These are phyloP conservation scores for Acer yangbiense DNA, from an alignment of 345 rosid genomes.

Conservation along the genomic window DNA sequence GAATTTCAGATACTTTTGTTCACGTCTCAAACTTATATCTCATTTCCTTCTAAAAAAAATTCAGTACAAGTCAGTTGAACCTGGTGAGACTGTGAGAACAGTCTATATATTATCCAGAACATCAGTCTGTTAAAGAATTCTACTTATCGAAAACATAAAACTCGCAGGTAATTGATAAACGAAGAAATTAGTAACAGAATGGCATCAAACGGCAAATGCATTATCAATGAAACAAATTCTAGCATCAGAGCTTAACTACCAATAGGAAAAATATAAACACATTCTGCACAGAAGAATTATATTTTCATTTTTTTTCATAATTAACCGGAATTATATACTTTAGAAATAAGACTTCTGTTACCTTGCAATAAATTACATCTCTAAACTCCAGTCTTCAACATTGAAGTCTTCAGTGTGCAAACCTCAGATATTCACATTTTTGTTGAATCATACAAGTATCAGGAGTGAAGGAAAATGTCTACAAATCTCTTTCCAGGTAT, in stretches of 20 bases:
- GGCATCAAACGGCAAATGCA: neutral
- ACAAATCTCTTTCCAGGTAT: constrained; percentile 26
- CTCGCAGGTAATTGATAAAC: neutral
- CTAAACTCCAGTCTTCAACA: constrained; percentile 29
- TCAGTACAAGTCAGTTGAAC: neutral
- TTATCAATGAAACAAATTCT: neutral
- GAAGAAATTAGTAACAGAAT: neutral
- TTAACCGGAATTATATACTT: constrained; percentile 30
- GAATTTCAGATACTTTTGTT: neutral
- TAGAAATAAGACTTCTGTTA: constrained; percentile 29
- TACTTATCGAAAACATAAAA: neutral
- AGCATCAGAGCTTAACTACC: neutral
- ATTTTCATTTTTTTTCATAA: neutral
- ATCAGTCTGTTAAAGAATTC: too few relatives aligned
- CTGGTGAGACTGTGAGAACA: too few relatives aligned
- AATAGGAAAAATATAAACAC: constrained; percentile 1
- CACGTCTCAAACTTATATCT: too few relatives aligned
- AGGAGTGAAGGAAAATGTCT: constrained; percentile 26
- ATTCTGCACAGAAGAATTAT: constrained; percentile 13
- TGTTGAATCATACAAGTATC: constrained; percentile 24
- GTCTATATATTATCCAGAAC: neutral
- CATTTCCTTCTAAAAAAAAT: neutral
- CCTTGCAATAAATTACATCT: constrained; percentile 31
- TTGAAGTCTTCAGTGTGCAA: constrained; percentile 11
- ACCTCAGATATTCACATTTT: constrained; percentile 31